Evolutionary conservation across 441 rosid genomes (phyloP), one percentile per base, ranked within the genome.

Genomic region (Lagerstroemia fauriei): DNA sequence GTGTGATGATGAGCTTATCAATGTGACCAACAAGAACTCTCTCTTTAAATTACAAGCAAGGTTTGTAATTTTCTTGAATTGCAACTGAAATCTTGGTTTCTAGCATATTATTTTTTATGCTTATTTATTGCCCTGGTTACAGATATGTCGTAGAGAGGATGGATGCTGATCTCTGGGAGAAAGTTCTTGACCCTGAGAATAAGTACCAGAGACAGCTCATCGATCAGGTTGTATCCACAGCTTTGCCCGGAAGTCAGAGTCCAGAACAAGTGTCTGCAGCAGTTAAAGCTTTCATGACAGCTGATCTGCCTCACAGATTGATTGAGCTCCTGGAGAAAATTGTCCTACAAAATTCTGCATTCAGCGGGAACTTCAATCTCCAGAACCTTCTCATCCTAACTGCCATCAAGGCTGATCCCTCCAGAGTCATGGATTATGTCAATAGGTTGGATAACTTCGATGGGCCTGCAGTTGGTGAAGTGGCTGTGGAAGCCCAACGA

Each of bases 261-360:
- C 99, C 99, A 77, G 98, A 97, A 77, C 99, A 97, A 93, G 99
- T 97, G 80, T 95, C 99, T 81, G 99, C 98, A 41, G 96, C 99
- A 83, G 99, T 95, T 79, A 95, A 97, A 89, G 99, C 99, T 87
- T 97, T 97, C 89, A 97, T 97, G 99, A 93, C 99, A 63, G 99
- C 99, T 79, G 99, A 97, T 88, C 91, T 97, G 65, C 99, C 99
- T 2, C 99, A 95, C 85, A 99, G 95, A 88, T 91, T 97, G 76
- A 97, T 97, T 87, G 99, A 95, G 91, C 98, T 97, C 87, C 97
- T 97, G 82, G 99, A 97, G 85, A 97, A 95, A 91, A 97, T 97
- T 85, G 99, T 97, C 47, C 99, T 97, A 80, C 99, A 97, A 88
- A 97, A 95, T 74, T 97, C 99, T 84, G 99, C 99, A 51, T 97